Conservation (phyloP, 345 rosid genomes). For the Salix arbutifolia region DNA sequence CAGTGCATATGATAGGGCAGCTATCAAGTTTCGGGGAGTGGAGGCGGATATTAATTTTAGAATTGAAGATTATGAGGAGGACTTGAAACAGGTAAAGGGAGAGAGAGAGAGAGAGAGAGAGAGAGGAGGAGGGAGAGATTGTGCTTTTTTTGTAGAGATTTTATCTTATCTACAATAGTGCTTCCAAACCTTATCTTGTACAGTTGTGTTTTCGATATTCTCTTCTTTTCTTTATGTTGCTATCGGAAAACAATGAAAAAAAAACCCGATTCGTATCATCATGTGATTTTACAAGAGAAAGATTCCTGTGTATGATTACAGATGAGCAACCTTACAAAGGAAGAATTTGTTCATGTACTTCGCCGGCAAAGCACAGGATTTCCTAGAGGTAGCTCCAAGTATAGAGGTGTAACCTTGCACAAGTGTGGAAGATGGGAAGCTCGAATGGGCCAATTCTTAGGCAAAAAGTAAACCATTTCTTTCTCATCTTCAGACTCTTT, state of each 20-base stretch:
- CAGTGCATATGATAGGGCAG: conserved; percentile 98
- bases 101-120: neutral
- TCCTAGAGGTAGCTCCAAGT: conserved; percentile 95
- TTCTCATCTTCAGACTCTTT: neutral
- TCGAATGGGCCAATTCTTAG: conserved; percentile 88
- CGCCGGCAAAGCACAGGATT: conserved; percentile 95
- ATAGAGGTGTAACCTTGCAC: conserved; percentile 95
- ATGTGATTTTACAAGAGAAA: conserved; percentile 11
- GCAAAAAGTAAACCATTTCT: conserved; percentile 62
- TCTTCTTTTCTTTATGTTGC: conserved; percentile 11
- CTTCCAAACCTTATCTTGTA: conserved; percentile 30
- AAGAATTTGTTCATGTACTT: conserved; percentile 91
- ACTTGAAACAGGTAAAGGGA: conserved; percentile 75
- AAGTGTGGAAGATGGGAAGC: conserved; percentile 99
- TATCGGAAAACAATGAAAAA: neutral
- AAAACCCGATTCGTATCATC: neutral
- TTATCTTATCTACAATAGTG: conserved; percentile 37
- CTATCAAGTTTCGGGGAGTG: conserved; percentile 88
- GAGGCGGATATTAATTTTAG: conserved; percentile 93
- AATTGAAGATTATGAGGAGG: conserved; percentile 77
- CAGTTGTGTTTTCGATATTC: conserved; percentile 14
- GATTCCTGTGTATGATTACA: conserved; percentile 31
- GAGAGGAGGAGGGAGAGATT: neutral
- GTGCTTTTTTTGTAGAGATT: neutral
- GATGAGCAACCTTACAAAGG: conserved; percentile 86